Evolutionary conservation across 2,329 filamentous ascomycete genomes (phyloP), one percentile per base, ranked within the genome.

Genomic region (Thelonectria blattea): DNA sequence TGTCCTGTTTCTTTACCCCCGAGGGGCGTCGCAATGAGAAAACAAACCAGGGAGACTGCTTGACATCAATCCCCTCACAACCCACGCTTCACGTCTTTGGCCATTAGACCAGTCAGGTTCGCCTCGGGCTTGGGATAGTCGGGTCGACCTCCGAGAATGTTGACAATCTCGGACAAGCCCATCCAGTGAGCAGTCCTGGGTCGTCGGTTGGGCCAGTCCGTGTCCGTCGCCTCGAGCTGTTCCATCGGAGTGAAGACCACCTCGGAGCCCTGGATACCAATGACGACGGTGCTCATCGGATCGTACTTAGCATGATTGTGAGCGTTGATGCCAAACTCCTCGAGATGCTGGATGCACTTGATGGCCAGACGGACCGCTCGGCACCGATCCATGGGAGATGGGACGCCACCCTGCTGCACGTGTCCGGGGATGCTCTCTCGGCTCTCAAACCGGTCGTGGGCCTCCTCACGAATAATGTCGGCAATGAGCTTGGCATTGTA

Each of bases 401-500:
- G 95, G 45, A 91, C 92, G 59, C 92, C 93, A 68, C 93, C 93
- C 79, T 97, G 94, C 78, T 97, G 93, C 66, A 96, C 93, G 79
- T 97, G 93, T 14, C 93, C 93, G 0, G 93, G 93, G 52, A 96
- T 94, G 67, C 92, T 93, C 74, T 95, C 91, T 62, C 94, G 89
- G 47, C 91, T 91, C 77, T 99, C 95, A 73, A 99, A 99, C 15
- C 93, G 88, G 65, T 93, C 93, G 69, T 91, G 89, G 9, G 93
- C 91, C 76, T 98, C 95, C 68, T 96, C 93, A 60, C 91, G 91
- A 79, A 99, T 97, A 78, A 98, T 97, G 73, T 94, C 90, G 34
- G 94, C 93, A 71, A 99, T 94, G 59, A 97, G 86, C 76, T 96
- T 93, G 17, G 95, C 96, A 51, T 85, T 91, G 82, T 97, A 98